Evolutionary conservation across 305 asterid genomes (phyloP).

Genomic region (Rubia tinctorum): DNA sequence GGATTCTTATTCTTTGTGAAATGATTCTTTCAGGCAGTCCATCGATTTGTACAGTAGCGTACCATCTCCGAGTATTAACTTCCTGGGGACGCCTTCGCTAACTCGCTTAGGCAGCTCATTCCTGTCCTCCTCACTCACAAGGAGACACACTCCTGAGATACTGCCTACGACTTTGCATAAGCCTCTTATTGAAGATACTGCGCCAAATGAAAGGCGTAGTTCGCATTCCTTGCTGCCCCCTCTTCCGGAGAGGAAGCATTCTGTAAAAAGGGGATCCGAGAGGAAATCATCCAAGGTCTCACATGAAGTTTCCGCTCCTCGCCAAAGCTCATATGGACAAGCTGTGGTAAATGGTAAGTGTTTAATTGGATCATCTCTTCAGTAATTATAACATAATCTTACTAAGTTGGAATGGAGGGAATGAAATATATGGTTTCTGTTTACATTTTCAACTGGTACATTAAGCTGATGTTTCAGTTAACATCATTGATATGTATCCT

Average conservation of each 20-base stretch:
- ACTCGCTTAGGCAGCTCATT: conserved; percentile 75
- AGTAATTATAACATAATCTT: not conserved
- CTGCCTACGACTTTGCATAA: conserved; percentile 54
- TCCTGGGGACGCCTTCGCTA: conserved; percentile 69
- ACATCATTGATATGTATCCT: not conserved
- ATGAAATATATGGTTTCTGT: not conserved
- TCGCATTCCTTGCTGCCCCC: conserved; percentile 71
- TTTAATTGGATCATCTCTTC: not conserved
- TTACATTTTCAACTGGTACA: not conserved
- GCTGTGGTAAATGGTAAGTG: conserved; percentile 51
- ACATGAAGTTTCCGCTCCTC: conserved; percentile 54
- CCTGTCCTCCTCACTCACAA: conserved; percentile 55
- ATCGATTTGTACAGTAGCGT: conserved; percentile 88
- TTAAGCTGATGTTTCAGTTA: not conserved
- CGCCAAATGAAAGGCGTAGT: conserved; percentile 45
- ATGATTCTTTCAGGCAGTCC: conserved; percentile 66
- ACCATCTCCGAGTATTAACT: conserved; percentile 79
- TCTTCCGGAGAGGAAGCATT: conserved; percentile 49
- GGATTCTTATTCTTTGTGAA: conserved; percentile 17
- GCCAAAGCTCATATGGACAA: conserved; percentile 67
- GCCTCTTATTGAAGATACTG: conserved; percentile 58
- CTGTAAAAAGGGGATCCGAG: conserved; percentile 30
- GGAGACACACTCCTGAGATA: conserved; percentile 70
- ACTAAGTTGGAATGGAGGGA: not conserved
- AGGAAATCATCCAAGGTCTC: conserved; percentile 44